These are phyloP conservation scores for Dendrostoma leiphaemia DNA, from an alignment of 2,329 filamentous ascomycete genomes.

Conservation along the genomic window DNA sequence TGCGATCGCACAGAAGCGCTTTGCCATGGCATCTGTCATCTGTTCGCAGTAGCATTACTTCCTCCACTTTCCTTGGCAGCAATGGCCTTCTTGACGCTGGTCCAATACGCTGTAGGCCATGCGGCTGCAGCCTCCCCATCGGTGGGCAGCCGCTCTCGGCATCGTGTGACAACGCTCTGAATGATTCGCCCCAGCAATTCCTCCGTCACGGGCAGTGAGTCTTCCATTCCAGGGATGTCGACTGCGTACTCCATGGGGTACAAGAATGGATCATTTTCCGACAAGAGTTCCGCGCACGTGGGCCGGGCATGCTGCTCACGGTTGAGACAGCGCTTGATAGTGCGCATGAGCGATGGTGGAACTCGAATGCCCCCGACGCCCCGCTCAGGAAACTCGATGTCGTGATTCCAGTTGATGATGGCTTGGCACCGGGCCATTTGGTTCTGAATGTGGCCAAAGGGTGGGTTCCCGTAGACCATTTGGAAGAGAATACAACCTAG, in stretches of 20 bases:
- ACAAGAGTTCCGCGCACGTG: slow-evolving; percentile 61
- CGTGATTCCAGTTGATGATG: slow-evolving; percentile 76
- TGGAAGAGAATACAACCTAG: slow-evolving; percentile 96
- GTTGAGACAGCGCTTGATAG: slow-evolving; percentile 61
- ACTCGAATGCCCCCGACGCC: slow-evolving; percentile 66
- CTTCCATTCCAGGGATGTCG: slow-evolving; percentile 33
- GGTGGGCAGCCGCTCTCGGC: slow-evolving; percentile 56
- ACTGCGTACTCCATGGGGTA: slow-evolving; percentile 56
- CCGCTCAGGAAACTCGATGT: slow-evolving; percentile 68
- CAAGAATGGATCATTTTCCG: slow-evolving; percentile 59
- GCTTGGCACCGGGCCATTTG: slow-evolving; percentile 83
- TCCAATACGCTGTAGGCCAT: slow-evolving; percentile 63
- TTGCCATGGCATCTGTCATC: not conserved
- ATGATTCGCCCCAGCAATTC: slow-evolving; percentile 61
- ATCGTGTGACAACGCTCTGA: slow-evolving; percentile 59
- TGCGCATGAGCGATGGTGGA: slow-evolving; percentile 57
- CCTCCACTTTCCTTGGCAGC: slow-evolving; percentile 27
- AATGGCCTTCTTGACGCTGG: slow-evolving; percentile 54
- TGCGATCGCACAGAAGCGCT: not conserved
- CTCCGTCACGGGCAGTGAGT: slow-evolving; percentile 59
- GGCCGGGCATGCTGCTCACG: slow-evolving; percentile 62
- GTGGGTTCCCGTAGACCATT: slow-evolving; percentile 95
- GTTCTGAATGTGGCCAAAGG: slow-evolving; percentile 89
- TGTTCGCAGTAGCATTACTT: not conserved
- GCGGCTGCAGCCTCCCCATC: slow-evolving; percentile 53